Evolutionary conservation across 768 basidiomycete species (phyloP).

Genomic region (Naganishia randhawae): DNA sequence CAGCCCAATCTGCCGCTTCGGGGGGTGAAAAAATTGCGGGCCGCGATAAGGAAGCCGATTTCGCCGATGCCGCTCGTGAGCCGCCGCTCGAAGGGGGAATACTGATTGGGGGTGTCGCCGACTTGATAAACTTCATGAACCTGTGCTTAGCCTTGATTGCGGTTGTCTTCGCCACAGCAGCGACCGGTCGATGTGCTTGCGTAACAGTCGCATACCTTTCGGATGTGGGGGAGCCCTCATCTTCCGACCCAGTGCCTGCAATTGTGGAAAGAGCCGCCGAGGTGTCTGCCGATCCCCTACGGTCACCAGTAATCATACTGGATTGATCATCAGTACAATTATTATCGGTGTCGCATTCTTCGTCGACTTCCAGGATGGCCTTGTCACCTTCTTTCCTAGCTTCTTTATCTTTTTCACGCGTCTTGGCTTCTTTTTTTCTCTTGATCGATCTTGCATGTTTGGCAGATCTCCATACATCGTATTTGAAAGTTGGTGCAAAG

Average conservation of each 20-base stretch:
- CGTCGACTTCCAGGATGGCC: slow-evolving; percentile 50
- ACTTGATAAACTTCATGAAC: slow-evolving; percentile 38
- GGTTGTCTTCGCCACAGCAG: slow-evolving; percentile 37
- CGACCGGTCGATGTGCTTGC: slow-evolving; percentile 31
- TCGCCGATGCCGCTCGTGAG: slow-evolving; percentile 8
- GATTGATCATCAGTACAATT: slow-evolving; percentile 57
- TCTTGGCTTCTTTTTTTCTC: slow-evolving; percentile 36
- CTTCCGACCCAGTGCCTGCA: slow-evolving; percentile 39
- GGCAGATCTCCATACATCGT: slow-evolving; percentile 66
- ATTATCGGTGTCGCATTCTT: slow-evolving; percentile 51
- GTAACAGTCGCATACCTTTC: slow-evolving; percentile 22
- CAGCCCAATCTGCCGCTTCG: background rate
- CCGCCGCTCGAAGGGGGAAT: slow-evolving; percentile 1
- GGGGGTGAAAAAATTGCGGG: slow-evolving; percentile 10
- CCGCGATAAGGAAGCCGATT: slow-evolving; percentile 13
- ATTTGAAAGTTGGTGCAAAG: slow-evolving; percentile 93
- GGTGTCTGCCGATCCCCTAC: slow-evolving; percentile 31
- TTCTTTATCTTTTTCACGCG: slow-evolving; percentile 31
- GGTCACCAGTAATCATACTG: slow-evolving; percentile 50
- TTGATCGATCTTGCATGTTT: slow-evolving; percentile 52
- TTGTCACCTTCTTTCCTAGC: slow-evolving; percentile 42
- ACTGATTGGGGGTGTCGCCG: slow-evolving; percentile 17
- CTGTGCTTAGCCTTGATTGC: slow-evolving; percentile 47
- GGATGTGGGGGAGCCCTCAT: slow-evolving; percentile 26
- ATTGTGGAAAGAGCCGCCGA: slow-evolving; percentile 29